Base-by-base conservation (phyloP, 306 rosid species). In the Cicer yamashitae region DNA sequence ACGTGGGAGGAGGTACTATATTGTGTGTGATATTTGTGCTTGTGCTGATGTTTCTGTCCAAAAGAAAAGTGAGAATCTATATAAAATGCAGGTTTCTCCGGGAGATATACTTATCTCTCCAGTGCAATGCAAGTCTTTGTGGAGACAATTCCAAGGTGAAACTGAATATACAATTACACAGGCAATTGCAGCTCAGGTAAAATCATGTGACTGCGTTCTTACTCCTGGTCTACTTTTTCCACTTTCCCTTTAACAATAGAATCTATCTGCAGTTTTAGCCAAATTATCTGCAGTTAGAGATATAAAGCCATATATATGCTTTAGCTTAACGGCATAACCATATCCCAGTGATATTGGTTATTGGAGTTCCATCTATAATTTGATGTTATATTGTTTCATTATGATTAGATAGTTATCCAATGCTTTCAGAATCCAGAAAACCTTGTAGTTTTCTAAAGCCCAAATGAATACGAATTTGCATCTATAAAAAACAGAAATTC, bases 111-210 rank as follows among this genome's bases (percentile, higher is more conserved):
- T 94, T 70, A 82, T 94, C 64, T 77, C 91, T 44, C 98, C 98
- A 17, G 91, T 87, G 60, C 97, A 86, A 54, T 91, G 98, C 88
- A 94, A 90, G 76, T 85, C 91, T 67, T 77, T 94, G 87, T 94
- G 98, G 98, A 87, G 96, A 81, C 97, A 87, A 73, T 90, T 94
- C 84, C 92, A 78, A 75, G 68, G 88, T 39, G 98, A 90, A 81
- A 94, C 96, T 0, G 96, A 90, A 84, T 91, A 90, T 79, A 71
- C 82, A 45, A 83, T 94, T 73, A 70, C 96, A 18, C 98, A 91
- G 77, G 98, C 98, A 70, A 84, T 94, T 85, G 73, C 96, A 0
- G 97, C 96, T 64, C 98, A 91, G 91, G 98, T 87, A 77, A 15
- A 53, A 71, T 46, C 52, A 67, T 77, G 13, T 20, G 34, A 63